Evolutionary conservation across 768 basidiomycete genomes (phyloP).

Genomic region (Russula ochroleuca): DNA sequence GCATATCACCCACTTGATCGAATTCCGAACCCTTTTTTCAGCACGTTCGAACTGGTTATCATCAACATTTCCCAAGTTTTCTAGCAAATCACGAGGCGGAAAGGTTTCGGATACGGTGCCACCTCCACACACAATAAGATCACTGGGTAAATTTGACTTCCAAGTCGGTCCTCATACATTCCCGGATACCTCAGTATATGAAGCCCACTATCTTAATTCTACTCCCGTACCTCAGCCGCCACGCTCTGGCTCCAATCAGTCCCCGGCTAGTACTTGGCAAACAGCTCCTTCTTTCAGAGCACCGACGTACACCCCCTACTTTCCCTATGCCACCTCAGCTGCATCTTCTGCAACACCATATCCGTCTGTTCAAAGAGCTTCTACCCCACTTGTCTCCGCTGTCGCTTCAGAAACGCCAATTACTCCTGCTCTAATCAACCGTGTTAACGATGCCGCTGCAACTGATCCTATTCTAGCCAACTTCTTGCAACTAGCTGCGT

Average conservation of each 20-base stretch:
- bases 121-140: slow-evolving; percentile 63
- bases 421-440: slow-evolving; percentile 53
- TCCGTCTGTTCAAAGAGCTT: slow-evolving; percentile 28
- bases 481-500: slow-evolving; percentile 59
- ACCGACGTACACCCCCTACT: slow-evolving; percentile 14
- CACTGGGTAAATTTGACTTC: slow-evolving; percentile 63
- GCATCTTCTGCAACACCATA: background rate
- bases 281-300: slow-evolving; percentile 19
- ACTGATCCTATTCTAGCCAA: slow-evolving; percentile 65
- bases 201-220: slow-evolving; percentile 60
- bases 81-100: slow-evolving; percentile 55
- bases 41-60: slow-evolving; percentile 71
- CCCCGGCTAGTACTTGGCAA: slow-evolving; percentile 29
- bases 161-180: slow-evolving; percentile 76
- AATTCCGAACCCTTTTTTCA: slow-evolving; percentile 33
- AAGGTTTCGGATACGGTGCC: slow-evolving; percentile 51
- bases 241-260: slow-evolving; percentile 29
- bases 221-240: slow-evolving; percentile 28
- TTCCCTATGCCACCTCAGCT: background rate
- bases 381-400: slow-evolving; percentile 45
- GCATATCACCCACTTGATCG: slow-evolving; percentile 11
- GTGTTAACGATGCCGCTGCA: slow-evolving; percentile 62
- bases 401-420: slow-evolving; percentile 45
- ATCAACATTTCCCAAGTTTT: slow-evolving; percentile 64
- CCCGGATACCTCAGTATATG: slow-evolving; percentile 61